These are phyloP conservation scores for Fomitiporia mediterranea DNA, from an alignment of 1,284 basidiomycete species.

Conservation along the genomic window DNA sequence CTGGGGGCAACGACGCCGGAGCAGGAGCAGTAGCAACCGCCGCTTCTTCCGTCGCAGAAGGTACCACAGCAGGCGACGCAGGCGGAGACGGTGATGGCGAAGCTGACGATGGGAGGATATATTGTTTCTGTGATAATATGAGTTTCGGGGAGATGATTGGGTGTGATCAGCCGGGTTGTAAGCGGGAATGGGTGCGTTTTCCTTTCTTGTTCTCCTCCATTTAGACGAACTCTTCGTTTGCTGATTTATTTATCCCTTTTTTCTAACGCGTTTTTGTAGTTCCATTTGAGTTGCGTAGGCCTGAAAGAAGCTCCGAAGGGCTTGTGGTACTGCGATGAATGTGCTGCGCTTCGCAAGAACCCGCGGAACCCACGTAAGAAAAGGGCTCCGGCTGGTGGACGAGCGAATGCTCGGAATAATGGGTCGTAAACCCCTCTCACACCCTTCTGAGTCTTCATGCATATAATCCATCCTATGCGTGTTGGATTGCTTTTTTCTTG, in stretches of 20 bases:
- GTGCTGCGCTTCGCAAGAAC: constrained; percentile 44
- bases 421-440: too few species aligned
- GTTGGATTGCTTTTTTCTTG: too few species aligned
- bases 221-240: too few species aligned
- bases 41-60: constrained; percentile 3
- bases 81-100: constrained; percentile 38
- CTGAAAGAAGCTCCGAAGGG: constrained; percentile 71
- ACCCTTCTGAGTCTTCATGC: too few species aligned
- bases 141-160: constrained; percentile 98
- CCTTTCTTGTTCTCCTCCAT: too few species aligned
- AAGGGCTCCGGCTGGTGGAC: constrained; percentile 30
- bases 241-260: too few species aligned
- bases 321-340: constrained; percentile 78
- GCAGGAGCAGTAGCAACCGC: constrained; percentile 22
- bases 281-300: constrained; percentile 80
- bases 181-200: constrained; percentile 87
- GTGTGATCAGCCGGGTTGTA: constrained; percentile 87
- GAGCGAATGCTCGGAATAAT: constrained; percentile 21
- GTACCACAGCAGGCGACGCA: constrained; percentile 20
- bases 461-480: too few species aligned
- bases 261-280: constrained; percentile 61
- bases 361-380: constrained; percentile 31
- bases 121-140: constrained; percentile 85
- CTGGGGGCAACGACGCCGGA: too few species aligned
- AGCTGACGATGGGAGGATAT: constrained; percentile 64